A percentile compares a stretch with the other conserved stretches of the same genome.
Evolutionary conservation across 2,329 filamentous ascomycete species (phyloP).

Genomic region (Nigrospora sphaerica): DNA sequence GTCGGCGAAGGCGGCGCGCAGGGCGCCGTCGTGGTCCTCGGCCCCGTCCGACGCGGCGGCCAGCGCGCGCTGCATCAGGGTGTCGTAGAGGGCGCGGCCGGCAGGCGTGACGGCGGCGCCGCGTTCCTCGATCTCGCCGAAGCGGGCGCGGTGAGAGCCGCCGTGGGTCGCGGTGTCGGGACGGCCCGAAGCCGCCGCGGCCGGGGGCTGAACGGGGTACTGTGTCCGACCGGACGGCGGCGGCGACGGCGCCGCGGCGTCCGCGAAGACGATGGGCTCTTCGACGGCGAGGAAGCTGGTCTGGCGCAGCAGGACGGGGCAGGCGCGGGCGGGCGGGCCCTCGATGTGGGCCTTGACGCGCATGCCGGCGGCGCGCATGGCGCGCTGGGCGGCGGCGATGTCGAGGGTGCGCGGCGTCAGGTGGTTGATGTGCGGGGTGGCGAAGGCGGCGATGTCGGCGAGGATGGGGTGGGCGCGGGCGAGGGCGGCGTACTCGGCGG

Average conservation of each 20-base stretch:
- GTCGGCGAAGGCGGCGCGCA: slow-evolving; percentile 21
- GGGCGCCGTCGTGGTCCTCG: not conserved
- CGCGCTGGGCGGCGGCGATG: slow-evolving; percentile 34
- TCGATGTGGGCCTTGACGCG: slow-evolving; percentile 42
- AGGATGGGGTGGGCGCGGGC: slow-evolving; percentile 36
- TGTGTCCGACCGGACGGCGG: too few relatives aligned
- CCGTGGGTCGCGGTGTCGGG: slow-evolving; percentile 12
- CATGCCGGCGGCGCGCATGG: slow-evolving; percentile 33
- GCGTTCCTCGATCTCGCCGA: slow-evolving; percentile 46
- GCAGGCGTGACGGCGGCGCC: slow-evolving; percentile 39
- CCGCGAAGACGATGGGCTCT: slow-evolving; percentile 33
- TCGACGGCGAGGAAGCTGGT: slow-evolving; percentile 47
- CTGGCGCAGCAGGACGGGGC: slow-evolving; percentile 41
- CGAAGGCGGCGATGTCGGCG: slow-evolving; percentile 26
- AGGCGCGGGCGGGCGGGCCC: slow-evolving; percentile 36
- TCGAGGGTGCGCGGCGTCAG: slow-evolving; percentile 43
- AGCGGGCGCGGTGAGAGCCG: slow-evolving; percentile 39
- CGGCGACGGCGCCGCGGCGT: not conserved
- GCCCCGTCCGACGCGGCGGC: slow-evolving; percentile 9
- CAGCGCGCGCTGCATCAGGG: slow-evolving; percentile 26
- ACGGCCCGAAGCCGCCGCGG: not conserved
- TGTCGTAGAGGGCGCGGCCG: slow-evolving; percentile 38
- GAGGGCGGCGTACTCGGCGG: slow-evolving; percentile 33
- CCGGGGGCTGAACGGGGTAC: too few relatives aligned
- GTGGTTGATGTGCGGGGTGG: slow-evolving; percentile 44